These are phyloP conservation scores for Cydonia oblonga DNA, from an alignment of 331 rosid species.

Conservation along the genomic window DNA sequence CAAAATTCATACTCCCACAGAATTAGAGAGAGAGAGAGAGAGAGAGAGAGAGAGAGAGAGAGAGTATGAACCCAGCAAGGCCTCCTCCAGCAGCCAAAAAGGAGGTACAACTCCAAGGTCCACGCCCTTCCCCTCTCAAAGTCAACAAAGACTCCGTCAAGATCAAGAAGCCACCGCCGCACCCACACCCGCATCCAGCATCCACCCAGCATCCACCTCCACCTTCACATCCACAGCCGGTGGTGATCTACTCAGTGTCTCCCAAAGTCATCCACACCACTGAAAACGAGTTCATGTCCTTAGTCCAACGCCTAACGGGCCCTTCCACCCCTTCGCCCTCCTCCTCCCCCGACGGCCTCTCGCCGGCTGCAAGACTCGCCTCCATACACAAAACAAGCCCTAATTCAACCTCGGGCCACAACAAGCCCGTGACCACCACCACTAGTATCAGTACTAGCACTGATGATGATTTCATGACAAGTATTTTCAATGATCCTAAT, in stretches of 20 bases:
- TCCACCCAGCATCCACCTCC: neutral
- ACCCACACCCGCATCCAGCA: slow-evolving; percentile 22
- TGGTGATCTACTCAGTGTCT: slow-evolving; percentile 76
- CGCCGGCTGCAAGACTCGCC: slow-evolving; percentile 91
- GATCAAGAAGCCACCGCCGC: slow-evolving; percentile 71
- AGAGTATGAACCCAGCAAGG: neutral
- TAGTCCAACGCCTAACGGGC: slow-evolving; percentile 91
- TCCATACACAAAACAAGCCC: slow-evolving; percentile 76
- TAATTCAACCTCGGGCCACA: neutral
- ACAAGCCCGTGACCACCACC: neutral
- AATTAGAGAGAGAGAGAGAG: too few relatives aligned
- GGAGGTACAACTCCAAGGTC: slow-evolving; percentile 70
- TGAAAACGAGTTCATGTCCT: slow-evolving; percentile 61
- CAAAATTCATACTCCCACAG: neutral
- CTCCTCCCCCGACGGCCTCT: slow-evolving; percentile 54
- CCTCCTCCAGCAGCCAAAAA: slow-evolving; percentile 21
- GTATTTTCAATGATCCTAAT: slow-evolving; percentile 1
- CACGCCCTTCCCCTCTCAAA: slow-evolving; percentile 64
- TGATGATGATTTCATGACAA: slow-evolving; percentile 17
- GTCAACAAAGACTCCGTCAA: slow-evolving; percentile 68
- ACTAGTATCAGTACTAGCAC: neutral
- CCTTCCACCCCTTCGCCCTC: slow-evolving; percentile 17
- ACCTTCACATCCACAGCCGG: slow-evolving; percentile 22
- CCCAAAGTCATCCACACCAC: slow-evolving; percentile 63
- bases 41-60: neutral